These are phyloP conservation scores for Leavenworthia alabamica DNA, from an alignment of 345 rosid species.

Conservation along the genomic window DNA sequence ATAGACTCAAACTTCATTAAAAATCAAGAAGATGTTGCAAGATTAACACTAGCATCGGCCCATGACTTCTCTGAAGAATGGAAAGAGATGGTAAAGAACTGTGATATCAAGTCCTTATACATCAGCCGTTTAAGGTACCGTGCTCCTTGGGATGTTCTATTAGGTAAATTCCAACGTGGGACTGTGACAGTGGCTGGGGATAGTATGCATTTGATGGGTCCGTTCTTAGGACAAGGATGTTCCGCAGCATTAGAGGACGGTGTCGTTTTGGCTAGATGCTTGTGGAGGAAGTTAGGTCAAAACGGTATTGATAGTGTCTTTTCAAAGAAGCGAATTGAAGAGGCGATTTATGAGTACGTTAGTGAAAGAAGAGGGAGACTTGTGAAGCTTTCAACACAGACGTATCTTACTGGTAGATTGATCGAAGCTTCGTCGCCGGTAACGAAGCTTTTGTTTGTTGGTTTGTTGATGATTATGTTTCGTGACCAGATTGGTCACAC, in stretches of 20 bases:
- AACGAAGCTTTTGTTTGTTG: slow-evolving; percentile 10
- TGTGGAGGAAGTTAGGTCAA: slow-evolving; percentile 29
- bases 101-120: slow-evolving; percentile 32
- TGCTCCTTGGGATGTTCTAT: slow-evolving; percentile 36
- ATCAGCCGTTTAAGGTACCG: slow-evolving; percentile 35
- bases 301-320: background rate
- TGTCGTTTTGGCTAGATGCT: slow-evolving; percentile 44
- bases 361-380: slow-evolving; percentile 41
- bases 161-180: slow-evolving; percentile 31
- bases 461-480: slow-evolving; percentile 27
- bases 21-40: slow-evolving; percentile 30
- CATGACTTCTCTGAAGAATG: slow-evolving; percentile 31
- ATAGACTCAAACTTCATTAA: background rate
- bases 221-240: slow-evolving; percentile 49
- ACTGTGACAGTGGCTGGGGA: slow-evolving; percentile 47
- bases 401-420: slow-evolving; percentile 35
- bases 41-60: slow-evolving; percentile 19
- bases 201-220: slow-evolving; percentile 51
- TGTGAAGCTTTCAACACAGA: slow-evolving; percentile 37
- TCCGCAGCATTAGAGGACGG: slow-evolving; percentile 45
- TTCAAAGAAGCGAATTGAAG: slow-evolving; percentile 10
- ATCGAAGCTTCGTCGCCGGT: slow-evolving; percentile 19
- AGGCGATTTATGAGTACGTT: slow-evolving; percentile 33
- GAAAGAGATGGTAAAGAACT: slow-evolving; percentile 35
- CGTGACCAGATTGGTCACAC: slow-evolving; percentile 29